A percentile compares a stretch with the other conserved stretches of the same genome.
Conservation (phyloP, 805 yeast species). For the Kodamaea neixiangensis region DNA sequence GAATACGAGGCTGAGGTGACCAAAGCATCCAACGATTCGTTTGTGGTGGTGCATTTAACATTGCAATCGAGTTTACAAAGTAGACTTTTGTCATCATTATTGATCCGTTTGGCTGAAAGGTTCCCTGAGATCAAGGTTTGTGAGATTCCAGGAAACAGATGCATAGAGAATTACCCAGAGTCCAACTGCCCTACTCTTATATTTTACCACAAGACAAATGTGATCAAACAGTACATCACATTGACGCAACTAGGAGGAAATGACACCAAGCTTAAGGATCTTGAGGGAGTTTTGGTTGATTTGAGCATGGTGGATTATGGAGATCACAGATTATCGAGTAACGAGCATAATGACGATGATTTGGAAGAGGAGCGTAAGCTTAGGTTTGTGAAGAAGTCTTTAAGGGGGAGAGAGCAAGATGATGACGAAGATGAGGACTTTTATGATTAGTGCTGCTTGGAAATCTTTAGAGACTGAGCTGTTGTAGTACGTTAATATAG, state of each 20-base stretch:
- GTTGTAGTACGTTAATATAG: too few relatives aligned
- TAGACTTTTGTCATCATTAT: slow-evolving; percentile 63
- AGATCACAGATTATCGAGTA: slow-evolving; percentile 67
- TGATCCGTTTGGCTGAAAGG: slow-evolving; percentile 58
- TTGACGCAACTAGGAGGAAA: slow-evolving; percentile 83
- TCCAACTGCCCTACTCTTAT: slow-evolving; percentile 87
- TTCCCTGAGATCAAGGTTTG: slow-evolving; percentile 86
- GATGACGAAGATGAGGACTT: slow-evolving; percentile 38
- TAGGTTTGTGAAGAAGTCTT: slow-evolving; percentile 58
- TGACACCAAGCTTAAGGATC: slow-evolving; percentile 64
- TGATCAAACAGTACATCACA: slow-evolving; percentile 79
- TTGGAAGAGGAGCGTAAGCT: slow-evolving; percentile 53
- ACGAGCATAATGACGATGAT: slow-evolving; percentile 54
- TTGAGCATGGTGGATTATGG: slow-evolving; percentile 62
- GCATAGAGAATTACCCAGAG: slow-evolving; percentile 91
- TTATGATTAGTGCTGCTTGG: slow-evolving; percentile 24
- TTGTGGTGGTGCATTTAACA: slow-evolving; percentile 78
- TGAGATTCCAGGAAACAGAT: slow-evolving; percentile 87
- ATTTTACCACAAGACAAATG: slow-evolving; percentile 76
- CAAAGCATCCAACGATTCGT: slow-evolving; percentile 65
- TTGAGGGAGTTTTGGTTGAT: slow-evolving; percentile 71
- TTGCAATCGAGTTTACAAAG: slow-evolving; percentile 70
- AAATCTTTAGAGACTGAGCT: too few relatives aligned
- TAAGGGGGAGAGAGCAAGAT: slow-evolving; percentile 41
- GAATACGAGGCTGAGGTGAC: slow-evolving; percentile 89